Evolutionary conservation across 139 green algal species (phyloP).

Genomic region (Coccomyxa sp.): DNA sequence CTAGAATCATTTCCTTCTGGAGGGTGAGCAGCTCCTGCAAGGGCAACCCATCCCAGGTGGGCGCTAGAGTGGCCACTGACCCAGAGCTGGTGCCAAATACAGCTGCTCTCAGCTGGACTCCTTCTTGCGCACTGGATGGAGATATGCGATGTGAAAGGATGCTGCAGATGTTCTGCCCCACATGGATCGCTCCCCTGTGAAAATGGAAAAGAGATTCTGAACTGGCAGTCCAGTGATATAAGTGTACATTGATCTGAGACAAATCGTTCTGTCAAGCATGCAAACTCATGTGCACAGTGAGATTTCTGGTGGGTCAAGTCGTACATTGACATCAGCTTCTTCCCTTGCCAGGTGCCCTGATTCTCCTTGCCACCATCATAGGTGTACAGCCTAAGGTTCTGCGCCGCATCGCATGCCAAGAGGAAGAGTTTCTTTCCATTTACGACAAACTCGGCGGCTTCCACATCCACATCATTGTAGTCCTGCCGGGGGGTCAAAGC

Average conservation of each 20-base stretch:
- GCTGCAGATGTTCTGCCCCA: constrained; percentile 18
- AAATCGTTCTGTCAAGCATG: background rate
- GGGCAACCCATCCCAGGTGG: constrained; percentile 14
- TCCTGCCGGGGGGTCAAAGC: constrained; percentile 55
- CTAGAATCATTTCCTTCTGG: constrained; percentile 40
- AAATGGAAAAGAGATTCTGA: background rate
- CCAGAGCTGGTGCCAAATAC: background rate
- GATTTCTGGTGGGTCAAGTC: background rate
- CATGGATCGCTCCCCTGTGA: constrained; percentile 34
- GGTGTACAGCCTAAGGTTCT: background rate
- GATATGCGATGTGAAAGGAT: constrained; percentile 7
- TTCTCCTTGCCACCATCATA: background rate
- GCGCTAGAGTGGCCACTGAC: constrained; percentile 3
- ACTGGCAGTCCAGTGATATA: too few species aligned
- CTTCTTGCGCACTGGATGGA: background rate
- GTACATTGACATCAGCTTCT: constrained; percentile 5
- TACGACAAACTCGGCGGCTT: constrained; percentile 68
- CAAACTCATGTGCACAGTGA: background rate
- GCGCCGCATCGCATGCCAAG: constrained; percentile 11
- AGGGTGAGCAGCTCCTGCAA: constrained; percentile 28
- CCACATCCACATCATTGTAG: constrained; percentile 54
- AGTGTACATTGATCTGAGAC: background rate
- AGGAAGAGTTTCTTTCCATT: constrained; percentile 54
- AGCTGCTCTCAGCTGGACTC: background rate
- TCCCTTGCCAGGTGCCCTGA: background rate